Conservation (phyloP, 192 early-diverging fungal genomes). For the Backusella tarrabulga region DNA sequence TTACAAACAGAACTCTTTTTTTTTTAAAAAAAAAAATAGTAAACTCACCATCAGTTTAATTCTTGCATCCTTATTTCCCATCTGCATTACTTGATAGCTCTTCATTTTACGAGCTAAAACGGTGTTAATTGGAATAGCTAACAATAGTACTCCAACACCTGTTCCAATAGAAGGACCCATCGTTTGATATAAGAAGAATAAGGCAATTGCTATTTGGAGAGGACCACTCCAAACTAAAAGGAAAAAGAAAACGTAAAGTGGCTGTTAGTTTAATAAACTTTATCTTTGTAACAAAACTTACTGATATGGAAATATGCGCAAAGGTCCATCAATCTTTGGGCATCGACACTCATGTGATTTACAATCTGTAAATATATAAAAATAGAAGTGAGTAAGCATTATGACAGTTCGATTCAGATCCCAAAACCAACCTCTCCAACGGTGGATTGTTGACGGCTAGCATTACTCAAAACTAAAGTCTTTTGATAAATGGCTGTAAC, state of each 20-base stretch:
- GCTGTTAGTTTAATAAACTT: background rate
- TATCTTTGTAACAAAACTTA: background rate
- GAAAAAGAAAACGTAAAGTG: too few species aligned
- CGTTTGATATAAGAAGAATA: conserved; percentile 38
- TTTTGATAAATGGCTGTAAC: conserved; percentile 87
- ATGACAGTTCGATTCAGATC: background rate
- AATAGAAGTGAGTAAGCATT: background rate
- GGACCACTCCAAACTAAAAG: conserved; percentile 28
- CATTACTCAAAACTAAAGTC: conserved; percentile 75
- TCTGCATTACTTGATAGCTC: conserved; percentile 72
- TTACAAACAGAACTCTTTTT: background rate
- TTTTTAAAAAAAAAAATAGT: background rate
- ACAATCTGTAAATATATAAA: conserved; percentile 36
- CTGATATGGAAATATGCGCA: conserved; percentile 69
- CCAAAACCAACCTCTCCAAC: conserved; percentile 64
- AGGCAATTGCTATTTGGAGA: conserved; percentile 21
- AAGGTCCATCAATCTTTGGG: conserved; percentile 60
- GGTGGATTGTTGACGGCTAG: conserved; percentile 79
- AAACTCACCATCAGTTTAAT: conserved; percentile 42
- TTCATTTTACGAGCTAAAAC: conserved; percentile 62
- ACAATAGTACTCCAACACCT: conserved; percentile 82
- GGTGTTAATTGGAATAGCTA: conserved; percentile 78
- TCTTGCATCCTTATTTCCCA: conserved; percentile 81
- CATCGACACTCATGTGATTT: conserved; percentile 68
- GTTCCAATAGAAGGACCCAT: conserved; percentile 82